phyloP scores from a whole-genome alignment of 495 filamentous ascomycete species.

The Usnea hakonensis region DNA sequence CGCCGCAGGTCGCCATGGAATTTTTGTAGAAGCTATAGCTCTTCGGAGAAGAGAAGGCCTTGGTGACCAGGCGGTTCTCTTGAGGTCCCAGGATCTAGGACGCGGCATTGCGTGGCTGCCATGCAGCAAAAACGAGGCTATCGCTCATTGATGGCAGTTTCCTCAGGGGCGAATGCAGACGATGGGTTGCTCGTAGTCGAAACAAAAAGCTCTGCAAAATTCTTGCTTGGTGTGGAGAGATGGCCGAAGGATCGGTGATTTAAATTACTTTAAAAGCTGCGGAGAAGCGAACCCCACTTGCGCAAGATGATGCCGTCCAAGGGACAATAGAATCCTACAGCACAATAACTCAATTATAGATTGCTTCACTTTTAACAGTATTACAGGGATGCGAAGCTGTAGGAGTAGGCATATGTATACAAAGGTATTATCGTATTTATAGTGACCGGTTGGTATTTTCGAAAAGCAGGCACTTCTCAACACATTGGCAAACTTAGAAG shows the following conservation, averaged over 20 bases:
- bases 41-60: not conserved
- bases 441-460: not conserved
- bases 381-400: not conserved
- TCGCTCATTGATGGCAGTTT: not conserved
- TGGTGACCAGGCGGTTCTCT: slow-evolving; percentile 1
- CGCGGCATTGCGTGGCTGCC: slow-evolving; percentile 21
- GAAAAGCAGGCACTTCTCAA: not conserved
- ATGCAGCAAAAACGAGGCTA: slow-evolving; percentile 12
- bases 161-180: not conserved
- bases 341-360: not conserved
- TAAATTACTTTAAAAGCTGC: too few species aligned
- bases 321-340: not conserved
- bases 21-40: slow-evolving; percentile 25
- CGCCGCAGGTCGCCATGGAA: slow-evolving; percentile 72
- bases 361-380: not conserved
- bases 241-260: slow-evolving; percentile 1
- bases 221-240: not conserved
- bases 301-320: not conserved
- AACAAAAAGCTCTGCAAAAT: not conserved
- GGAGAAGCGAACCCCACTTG: slow-evolving; percentile 11
- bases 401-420: slow-evolving; percentile 1
- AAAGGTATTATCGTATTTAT: slow-evolving; percentile 1
- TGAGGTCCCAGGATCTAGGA: slow-evolving; percentile 15
- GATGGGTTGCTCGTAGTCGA: not conserved
- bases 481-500: not conserved